Evolutionary conservation across 2,329 filamentous ascomycete genomes (phyloP).

Genomic region (Cadophora sp.): DNA sequence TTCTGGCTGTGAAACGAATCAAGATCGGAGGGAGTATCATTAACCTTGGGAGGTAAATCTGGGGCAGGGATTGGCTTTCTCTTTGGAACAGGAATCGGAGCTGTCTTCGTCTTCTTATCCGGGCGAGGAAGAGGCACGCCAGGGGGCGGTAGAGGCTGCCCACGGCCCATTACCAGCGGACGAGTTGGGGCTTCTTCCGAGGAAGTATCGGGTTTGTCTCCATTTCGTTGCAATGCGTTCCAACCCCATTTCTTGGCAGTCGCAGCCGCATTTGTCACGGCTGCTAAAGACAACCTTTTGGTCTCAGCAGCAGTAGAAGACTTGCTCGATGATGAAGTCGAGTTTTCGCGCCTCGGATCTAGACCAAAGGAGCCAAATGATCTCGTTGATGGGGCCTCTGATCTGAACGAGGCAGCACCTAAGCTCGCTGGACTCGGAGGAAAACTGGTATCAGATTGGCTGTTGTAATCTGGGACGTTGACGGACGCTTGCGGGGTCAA

Average conservation of each 20-base stretch:
- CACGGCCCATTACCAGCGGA: conserved; percentile 74
- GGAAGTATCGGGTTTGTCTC: conserved; percentile 42
- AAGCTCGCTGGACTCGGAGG: conserved; percentile 46
- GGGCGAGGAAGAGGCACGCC: conserved; percentile 79
- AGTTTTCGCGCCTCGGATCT: conserved; percentile 44
- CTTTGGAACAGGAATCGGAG: conserved; percentile 63
- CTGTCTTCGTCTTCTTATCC: conserved; percentile 64
- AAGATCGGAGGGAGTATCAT: conserved; percentile 43
- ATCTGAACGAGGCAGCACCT: conserved; percentile 48
- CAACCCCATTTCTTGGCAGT: conserved; percentile 66
- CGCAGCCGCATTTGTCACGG: conserved; percentile 61
- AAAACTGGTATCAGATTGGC: conserved; percentile 26
- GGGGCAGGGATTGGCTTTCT: conserved; percentile 66
- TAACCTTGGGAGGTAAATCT: conserved; percentile 41
- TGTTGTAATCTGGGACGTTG: conserved; percentile 25
- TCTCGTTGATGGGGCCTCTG: conserved; percentile 50
- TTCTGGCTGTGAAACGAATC: conserved; percentile 28
- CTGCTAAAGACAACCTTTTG: conserved; percentile 59
- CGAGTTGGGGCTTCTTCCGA: conserved; percentile 56
- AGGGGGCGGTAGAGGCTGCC: conserved; percentile 81
- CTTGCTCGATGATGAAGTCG: conserved; percentile 43
- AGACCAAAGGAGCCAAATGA: conserved; percentile 48
- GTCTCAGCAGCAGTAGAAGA: conserved; percentile 40
- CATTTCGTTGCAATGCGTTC: conserved; percentile 59
- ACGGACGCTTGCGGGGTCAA: conserved; percentile 41